phyloP scores from a whole-genome alignment of 2,329 filamentous ascomycete species.

The Ophiostoma tasmaniense region DNA sequence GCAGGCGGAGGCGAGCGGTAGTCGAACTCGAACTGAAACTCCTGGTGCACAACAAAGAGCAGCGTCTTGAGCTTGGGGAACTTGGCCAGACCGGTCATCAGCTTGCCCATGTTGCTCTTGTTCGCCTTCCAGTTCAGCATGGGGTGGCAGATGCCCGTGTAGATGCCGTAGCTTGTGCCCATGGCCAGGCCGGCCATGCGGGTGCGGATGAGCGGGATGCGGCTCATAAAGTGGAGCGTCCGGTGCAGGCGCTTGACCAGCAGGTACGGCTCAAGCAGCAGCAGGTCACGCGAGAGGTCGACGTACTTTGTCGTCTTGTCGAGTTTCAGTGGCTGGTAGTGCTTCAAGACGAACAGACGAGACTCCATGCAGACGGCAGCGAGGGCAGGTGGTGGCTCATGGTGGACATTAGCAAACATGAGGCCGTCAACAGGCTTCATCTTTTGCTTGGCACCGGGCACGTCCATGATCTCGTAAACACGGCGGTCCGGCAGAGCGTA shows the following conservation, averaged over 20 bases:
- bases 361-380: slow-evolving; percentile 38
- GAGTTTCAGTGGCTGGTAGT: slow-evolving; percentile 37
- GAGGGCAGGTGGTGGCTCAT: slow-evolving; percentile 37
- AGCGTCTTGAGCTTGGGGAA: slow-evolving; percentile 35
- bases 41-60: slow-evolving; percentile 40
- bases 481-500: slow-evolving; percentile 37
- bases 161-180: slow-evolving; percentile 38
- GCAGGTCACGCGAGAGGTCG: slow-evolving; percentile 37
- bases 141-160: slow-evolving; percentile 38
- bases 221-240: slow-evolving; percentile 38
- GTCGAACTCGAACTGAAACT: slow-evolving; percentile 38
- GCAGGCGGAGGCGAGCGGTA: slow-evolving; percentile 21
- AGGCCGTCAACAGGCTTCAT: slow-evolving; percentile 34
- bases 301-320: slow-evolving; percentile 39
- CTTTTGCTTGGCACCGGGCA: slow-evolving; percentile 33
- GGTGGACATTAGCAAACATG: slow-evolving; percentile 39
- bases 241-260: slow-evolving; percentile 40
- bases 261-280: slow-evolving; percentile 40
- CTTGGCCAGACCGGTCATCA: slow-evolving; percentile 34
- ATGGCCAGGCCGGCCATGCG: slow-evolving; percentile 35
- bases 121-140: slow-evolving; percentile 37
- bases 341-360: slow-evolving; percentile 34
- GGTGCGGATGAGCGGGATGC: slow-evolving; percentile 37
- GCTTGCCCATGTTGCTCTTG: slow-evolving; percentile 36
- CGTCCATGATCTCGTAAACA: slow-evolving; percentile 40